Evolutionary conservation across 352 stramenopile genomes (phyloP), one percentile per base, ranked within the genome.

Genomic region (Peronosclerospora sorghi): DNA sequence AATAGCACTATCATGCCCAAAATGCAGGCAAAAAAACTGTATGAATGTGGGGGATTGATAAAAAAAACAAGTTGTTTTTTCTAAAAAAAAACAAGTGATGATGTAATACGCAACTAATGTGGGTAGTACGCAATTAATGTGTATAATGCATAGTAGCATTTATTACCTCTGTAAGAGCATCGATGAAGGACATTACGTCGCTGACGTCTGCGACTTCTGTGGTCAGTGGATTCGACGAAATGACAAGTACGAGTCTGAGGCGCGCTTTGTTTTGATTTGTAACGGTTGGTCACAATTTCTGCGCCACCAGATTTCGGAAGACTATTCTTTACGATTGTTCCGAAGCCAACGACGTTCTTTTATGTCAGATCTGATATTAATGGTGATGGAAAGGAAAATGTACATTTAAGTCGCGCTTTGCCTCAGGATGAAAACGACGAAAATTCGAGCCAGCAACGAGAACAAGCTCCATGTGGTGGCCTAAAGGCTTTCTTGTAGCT

Each of bases 301-400:
- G 26, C 10, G 6, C 10, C 26, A 10, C 10, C 32, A 89, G 76
- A 86, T 91, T 34, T 73, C 65, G 8, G 69, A 86, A 65, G 75
- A 87, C 12, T 87, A 82, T 42, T 75, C 74, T 5, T 41, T 88
- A 19, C 60, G 70, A 32, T 69, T 75, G 34, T 86, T 65, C 9
- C 70, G 75, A 20, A 86, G 75, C 23, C 78, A 88, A 28, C 75
- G 90, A 86, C 91, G 73, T 66, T 91, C 20, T 90, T 93, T 45
- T 93, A 91, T 42, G 73, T 88, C 18, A 67, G 70, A 26, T 51
- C 53, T 3, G 60, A 72, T 10, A 55, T 46, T 15, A 52, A 47
- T 10, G 21, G 48, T n/a, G 56, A 56, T 30, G 73, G 81, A 49
- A 87, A 90, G 41, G 74, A 90, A 56, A 90, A 87, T 42, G 45